A percentile compares a stretch with the other conserved stretches of the same genome.
These are phyloP conservation scores for Sporothrix brasiliensis DNA, from an alignment of 2,329 filamentous ascomycete species.

Conservation along the genomic window DNA sequence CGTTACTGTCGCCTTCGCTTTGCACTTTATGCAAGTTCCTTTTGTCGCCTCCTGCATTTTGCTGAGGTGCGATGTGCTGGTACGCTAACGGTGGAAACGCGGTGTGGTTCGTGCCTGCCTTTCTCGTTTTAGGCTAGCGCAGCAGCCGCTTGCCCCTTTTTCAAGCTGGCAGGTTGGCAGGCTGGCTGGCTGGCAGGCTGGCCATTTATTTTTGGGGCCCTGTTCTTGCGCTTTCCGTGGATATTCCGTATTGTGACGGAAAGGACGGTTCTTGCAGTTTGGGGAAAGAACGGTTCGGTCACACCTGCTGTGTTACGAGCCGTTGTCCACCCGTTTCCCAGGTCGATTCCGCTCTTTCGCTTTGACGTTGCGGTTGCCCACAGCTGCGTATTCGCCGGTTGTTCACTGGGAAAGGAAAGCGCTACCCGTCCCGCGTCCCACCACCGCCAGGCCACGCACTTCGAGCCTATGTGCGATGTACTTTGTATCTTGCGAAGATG, in stretches of 20 bases:
- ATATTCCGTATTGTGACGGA: slow-evolving; percentile 3
- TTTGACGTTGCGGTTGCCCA: neutral
- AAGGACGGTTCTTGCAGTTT: neutral
- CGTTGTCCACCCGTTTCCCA: neutral
- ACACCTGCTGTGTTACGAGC: slow-evolving; percentile 4
- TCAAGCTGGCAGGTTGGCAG: neutral
- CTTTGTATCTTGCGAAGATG: slow-evolving; percentile 2
- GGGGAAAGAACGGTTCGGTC: neutral
- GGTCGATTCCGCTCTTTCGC: neutral
- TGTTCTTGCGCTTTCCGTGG: neutral
- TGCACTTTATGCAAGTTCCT: neutral
- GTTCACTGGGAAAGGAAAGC: neutral
- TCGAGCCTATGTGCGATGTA: neutral
- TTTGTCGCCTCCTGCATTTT: slow-evolving; percentile 7
- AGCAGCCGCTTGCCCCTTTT: slow-evolving; percentile 1
- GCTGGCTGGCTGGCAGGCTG: neutral
- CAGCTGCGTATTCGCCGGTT: neutral
- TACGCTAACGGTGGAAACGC: slow-evolving; percentile 19
- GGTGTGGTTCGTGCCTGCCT: slow-evolving; percentile 26
- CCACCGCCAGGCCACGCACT: too few species aligned
- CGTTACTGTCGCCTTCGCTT: neutral
- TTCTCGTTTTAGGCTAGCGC: slow-evolving; percentile 14
- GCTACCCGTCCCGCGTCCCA: slow-evolving; percentile 1
- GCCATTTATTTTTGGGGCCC: slow-evolving; percentile 20
- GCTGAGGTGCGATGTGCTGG: slow-evolving; percentile 9